Conservation (phyloP, 345 rosid species). For the Lenwebbia sp. region DNA sequence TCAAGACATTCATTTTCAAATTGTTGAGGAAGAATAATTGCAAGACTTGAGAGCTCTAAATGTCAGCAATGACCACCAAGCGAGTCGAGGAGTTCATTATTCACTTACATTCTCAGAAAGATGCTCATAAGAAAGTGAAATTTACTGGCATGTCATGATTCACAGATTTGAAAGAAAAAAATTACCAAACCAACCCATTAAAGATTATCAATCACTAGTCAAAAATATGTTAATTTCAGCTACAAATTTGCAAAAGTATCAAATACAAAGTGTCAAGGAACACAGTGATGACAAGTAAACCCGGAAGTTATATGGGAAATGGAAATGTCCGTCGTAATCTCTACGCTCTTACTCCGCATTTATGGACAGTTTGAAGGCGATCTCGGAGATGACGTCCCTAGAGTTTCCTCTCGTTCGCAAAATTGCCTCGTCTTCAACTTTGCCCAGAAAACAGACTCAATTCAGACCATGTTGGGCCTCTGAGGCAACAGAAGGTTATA, state of each 20-base stretch:
- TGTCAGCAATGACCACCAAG: neutral
- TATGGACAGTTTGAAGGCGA: neutral
- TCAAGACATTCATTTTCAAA: neutral
- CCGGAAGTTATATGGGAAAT: neutral
- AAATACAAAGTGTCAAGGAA: neutral
- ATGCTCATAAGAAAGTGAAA: neutral
- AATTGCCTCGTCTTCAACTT: neutral
- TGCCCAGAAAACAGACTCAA: neutral
- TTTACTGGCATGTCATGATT: neutral
- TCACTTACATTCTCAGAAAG: neutral
- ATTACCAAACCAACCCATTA: neutral
- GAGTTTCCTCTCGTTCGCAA: neutral
- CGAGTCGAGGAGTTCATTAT: neutral
- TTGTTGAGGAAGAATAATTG: neutral
- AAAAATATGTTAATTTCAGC: neutral
- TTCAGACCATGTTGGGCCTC: conserved; percentile 67
- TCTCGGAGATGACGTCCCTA: neutral
- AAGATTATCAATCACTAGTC: neutral
- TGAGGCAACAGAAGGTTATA: conserved; percentile 90
- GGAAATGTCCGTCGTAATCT: neutral
- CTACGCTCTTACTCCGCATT: neutral
- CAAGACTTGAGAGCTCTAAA: neutral
- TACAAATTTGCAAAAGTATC: accelerated
- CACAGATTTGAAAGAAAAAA: neutral
- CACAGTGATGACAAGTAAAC: neutral